Evolutionary conservation across 2,329 filamentous ascomycete genomes (phyloP).

Genomic region (Aureobasidium melanogenum): DNA sequence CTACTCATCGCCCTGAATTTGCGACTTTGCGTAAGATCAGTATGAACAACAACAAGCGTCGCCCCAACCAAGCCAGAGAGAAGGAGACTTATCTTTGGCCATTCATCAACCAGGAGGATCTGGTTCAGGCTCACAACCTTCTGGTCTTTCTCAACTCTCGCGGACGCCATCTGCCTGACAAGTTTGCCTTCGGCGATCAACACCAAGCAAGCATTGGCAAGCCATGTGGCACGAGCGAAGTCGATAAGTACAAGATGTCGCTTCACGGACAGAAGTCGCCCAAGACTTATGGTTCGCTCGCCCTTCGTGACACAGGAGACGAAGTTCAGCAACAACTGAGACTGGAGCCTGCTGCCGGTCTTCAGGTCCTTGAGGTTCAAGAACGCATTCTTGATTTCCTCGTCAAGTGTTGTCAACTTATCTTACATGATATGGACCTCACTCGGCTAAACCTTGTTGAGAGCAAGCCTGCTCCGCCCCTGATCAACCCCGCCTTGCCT

Average conservation of each 20-base stretch:
- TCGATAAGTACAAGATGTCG: slow-evolving; percentile 19
- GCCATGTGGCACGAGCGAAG: background rate
- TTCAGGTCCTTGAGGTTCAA: slow-evolving; percentile 45
- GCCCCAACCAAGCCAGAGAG: slow-evolving; percentile 14
- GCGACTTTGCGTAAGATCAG: slow-evolving; percentile 21
- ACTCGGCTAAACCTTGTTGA: slow-evolving; percentile 14
- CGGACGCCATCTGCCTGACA: slow-evolving; percentile 36
- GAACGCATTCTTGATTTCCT: slow-evolving; percentile 41
- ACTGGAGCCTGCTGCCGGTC: slow-evolving; percentile 13
- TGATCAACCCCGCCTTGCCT: background rate
- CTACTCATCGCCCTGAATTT: slow-evolving; percentile 45
- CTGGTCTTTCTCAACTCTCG: slow-evolving; percentile 46
- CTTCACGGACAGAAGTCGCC: slow-evolving; percentile 21
- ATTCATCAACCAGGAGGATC: slow-evolving; percentile 50
- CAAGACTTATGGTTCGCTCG: slow-evolving; percentile 21
- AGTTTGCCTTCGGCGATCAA: slow-evolving; percentile 41
- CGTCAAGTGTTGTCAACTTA: slow-evolving; percentile 35
- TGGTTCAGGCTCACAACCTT: slow-evolving; percentile 36
- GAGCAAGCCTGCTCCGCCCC: slow-evolving; percentile 13
- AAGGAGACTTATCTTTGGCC: slow-evolving; percentile 41
- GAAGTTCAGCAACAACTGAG: background rate
- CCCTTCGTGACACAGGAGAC: slow-evolving; percentile 35
- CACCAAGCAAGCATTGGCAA: slow-evolving; percentile 17
- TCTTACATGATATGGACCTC: slow-evolving; percentile 45
- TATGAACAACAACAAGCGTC: slow-evolving; percentile 16